These are phyloP conservation scores for Purshia tridentata DNA, from an alignment of 306 rosid genomes.

Conservation along the genomic window DNA sequence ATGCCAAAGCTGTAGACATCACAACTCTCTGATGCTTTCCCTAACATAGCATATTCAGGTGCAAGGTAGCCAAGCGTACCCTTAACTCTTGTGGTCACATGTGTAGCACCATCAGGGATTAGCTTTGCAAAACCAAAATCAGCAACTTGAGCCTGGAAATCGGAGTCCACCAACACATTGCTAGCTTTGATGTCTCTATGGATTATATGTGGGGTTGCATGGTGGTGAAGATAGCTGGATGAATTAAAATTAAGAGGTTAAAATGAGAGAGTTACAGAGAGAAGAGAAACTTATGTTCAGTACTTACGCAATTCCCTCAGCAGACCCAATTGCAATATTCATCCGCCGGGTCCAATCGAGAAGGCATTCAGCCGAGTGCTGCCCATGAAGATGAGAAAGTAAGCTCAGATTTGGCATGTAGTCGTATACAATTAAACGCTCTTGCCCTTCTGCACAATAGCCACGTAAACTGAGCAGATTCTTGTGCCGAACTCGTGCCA, in stretches of 20 bases:
- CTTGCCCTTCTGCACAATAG: conserved; percentile 97
- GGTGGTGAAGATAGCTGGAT: conserved; percentile 92
- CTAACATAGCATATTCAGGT: conserved; percentile 93
- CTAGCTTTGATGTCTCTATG: conserved; percentile 92
- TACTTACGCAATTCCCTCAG: conserved; percentile 90
- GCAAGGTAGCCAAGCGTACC: conserved; percentile 98
- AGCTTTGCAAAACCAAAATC: conserved; percentile 96
- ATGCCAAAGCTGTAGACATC: conserved; percentile 94
- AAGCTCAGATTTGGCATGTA: conserved; percentile 94
- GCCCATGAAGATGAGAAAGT: conserved; percentile 94
- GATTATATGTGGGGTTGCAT: conserved; percentile 87
- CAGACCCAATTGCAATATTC: conserved; percentile 84
- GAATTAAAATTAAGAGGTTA: conserved; percentile 16
- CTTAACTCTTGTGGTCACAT: conserved; percentile 94
- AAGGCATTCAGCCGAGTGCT: conserved; percentile 81
- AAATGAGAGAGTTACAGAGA: not conserved
- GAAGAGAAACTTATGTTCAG: conserved; percentile 9
- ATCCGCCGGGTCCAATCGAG: conserved; percentile 87
- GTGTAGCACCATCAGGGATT: conserved; percentile 94
- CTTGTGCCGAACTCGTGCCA: conserved; percentile 95
- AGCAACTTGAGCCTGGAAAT: conserved; percentile 82
- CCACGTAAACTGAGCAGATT: conserved; percentile 93
- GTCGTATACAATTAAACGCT: conserved; percentile 86
- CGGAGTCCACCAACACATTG: conserved; percentile 74
- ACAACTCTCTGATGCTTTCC: conserved; percentile 86